phyloP scores from a whole-genome alignment of 2,329 filamentous ascomycete genomes.

The Diaporthe citri region DNA sequence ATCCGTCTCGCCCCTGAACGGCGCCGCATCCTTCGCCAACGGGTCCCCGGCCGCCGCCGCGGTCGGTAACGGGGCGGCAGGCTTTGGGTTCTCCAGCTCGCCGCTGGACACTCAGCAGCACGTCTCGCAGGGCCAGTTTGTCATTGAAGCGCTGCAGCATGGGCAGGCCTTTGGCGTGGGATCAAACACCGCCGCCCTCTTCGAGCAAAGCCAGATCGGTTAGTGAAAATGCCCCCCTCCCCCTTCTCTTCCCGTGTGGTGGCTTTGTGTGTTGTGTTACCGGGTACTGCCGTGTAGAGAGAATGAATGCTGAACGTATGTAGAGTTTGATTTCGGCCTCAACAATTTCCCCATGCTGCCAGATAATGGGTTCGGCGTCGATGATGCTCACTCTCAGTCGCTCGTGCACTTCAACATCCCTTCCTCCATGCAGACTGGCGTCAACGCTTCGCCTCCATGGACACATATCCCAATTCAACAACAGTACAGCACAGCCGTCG shows the following conservation, averaged over 20 bases:
- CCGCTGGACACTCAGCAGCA: constrained; percentile 27
- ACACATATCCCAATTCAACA: constrained; percentile 49
- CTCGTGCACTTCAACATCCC: constrained; percentile 53
- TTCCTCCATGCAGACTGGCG: constrained; percentile 51
- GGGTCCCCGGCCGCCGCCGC: background rate
- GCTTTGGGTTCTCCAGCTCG: constrained; percentile 29
- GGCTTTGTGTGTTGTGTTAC: background rate
- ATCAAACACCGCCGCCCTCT: background rate
- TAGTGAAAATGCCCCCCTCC: background rate
- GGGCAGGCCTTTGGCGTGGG: constrained; percentile 24
- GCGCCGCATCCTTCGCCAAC: constrained; percentile 1
- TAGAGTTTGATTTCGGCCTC: constrained; percentile 49
- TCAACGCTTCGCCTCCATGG: constrained; percentile 46
- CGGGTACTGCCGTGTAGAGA: background rate
- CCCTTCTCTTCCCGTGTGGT: no score
- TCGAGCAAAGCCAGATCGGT: background rate
- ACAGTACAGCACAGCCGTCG: background rate
- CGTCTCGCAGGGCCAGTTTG: constrained; percentile 16
- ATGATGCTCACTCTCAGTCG: constrained; percentile 42
- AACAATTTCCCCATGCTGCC: constrained; percentile 22
- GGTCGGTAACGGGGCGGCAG: background rate
- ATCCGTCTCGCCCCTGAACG: constrained; percentile 10
- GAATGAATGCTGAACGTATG: constrained; percentile 49
- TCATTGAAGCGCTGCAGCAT: constrained; percentile 24
- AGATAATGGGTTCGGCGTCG: constrained; percentile 38